Percentiles rank a stretch among this genome's conserved stretches.
Conservation (phyloP, 371 early-diverging fungal species). For the Gilbertella persicaria region DNA sequence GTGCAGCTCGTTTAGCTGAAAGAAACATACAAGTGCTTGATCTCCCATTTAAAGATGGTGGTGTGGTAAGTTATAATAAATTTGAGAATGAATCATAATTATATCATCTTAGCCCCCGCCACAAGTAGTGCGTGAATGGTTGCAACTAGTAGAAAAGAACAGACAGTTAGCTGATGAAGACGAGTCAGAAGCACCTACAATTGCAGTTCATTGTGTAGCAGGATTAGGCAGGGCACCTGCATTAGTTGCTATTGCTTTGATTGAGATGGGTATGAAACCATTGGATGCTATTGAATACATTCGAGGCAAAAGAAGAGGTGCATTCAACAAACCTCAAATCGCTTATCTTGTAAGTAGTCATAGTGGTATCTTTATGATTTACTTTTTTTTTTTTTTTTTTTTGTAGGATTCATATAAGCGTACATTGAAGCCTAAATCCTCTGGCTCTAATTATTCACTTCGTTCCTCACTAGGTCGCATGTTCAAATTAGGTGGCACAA, state of each 20-base stretch:
- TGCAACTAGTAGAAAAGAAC: conserved; percentile 63
- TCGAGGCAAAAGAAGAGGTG: conserved; percentile 78
- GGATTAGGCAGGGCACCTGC: conserved; percentile 82
- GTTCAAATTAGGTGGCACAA: conserved; percentile 37
- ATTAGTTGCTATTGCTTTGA: conserved; percentile 78
- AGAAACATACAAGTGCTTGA: conserved; percentile 43
- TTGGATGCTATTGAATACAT: conserved; percentile 82
- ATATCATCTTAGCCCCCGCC: conserved; percentile 59
- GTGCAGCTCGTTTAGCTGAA: conserved; percentile 70
- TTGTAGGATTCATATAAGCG: conserved; percentile 45
- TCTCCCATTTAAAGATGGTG: conserved; percentile 63
- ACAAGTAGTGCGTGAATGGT: conserved; percentile 73
- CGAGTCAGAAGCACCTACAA: conserved; percentile 54
- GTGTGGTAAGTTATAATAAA: conserved; percentile 51
- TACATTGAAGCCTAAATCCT: conserved; percentile 38
- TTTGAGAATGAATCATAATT: neutral
- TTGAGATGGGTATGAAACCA: conserved; percentile 83
- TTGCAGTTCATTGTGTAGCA: conserved; percentile 91
- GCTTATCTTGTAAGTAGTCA: conserved; percentile 48
- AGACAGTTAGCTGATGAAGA: conserved; percentile 34
- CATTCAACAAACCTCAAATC: conserved; percentile 84
- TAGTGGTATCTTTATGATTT: neutral
- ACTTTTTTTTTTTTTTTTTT: neutral
- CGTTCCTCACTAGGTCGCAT: conserved; percentile 41
- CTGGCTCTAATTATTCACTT: conserved; percentile 33